Base-by-base conservation (phyloP, 2,329 filamentous ascomycete genomes). In the Laburnicola sp. region DNA sequence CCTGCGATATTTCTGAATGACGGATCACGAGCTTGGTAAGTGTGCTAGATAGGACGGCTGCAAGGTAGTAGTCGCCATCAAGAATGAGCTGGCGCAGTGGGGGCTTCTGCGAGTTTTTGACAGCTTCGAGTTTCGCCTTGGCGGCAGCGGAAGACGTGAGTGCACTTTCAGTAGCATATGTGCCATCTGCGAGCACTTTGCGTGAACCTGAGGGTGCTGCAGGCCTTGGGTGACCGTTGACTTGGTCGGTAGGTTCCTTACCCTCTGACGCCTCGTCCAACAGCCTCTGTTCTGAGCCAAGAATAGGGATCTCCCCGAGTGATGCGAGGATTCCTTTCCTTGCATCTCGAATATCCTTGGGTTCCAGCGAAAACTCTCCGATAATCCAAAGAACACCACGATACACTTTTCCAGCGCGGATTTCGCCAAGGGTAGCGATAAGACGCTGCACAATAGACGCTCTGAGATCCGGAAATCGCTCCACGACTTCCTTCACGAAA, bases 11-110 rank as follows among this genome's bases (percentile, higher is more conserved):
- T 70, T 97, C 92, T 2, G 91, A 88, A 72, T 97, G 91, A 46
- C 94, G 89, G 91, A 99, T 96, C 44, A 99, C 94, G 48, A 99
- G 82, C 77, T 99, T 99, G 11, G 94, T 96, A 51, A 99, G 82
- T 1, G 93, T 97, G 6, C 92, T 94, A 1, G 93, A 93, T n/a
- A 99, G 83, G 6, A 97, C 94, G 1, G 94, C 91, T 2, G 92
- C 89, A 37, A 99, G 81, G 72, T 96, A 99, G 77, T 96, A 99
- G 74, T 99, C 94, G 50, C 94, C 94, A 63, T 99, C 94, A 31
- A 99, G 84, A 52, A 99, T 96, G 48, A 72, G 86, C 70, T 97
- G 92, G 59, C 94, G 85, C 64, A 99, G 82, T 27, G 94, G 94
- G 4, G 94, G 94, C 75, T 99, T 99, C 73, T 95, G 90, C 2